Evolutionary conservation across 371 early-diverging fungal species (phyloP).

Genomic region (Rhizopus arrhizus): DNA sequence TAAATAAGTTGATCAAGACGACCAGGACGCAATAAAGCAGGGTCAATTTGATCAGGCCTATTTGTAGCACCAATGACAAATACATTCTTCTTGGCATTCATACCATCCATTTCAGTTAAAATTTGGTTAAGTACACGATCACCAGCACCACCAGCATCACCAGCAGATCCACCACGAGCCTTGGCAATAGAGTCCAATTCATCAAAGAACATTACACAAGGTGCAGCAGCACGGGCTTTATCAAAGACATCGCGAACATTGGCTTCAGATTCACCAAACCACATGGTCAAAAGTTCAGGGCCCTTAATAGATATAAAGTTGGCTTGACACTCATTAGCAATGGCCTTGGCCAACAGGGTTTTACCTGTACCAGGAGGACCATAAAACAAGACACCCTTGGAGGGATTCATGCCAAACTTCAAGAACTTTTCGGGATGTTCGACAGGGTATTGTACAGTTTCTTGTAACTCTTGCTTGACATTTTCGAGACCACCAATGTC

Average conservation of each 20-base stretch:
- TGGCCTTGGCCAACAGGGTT: slow-evolving; percentile 99
- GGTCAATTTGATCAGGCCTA: slow-evolving; percentile 49
- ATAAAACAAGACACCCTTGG: slow-evolving; percentile 99
- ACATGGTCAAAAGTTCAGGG: slow-evolving; percentile 99
- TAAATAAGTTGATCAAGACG: slow-evolving; percentile 99
- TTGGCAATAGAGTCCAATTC: slow-evolving; percentile 99
- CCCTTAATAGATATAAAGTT: slow-evolving; percentile 99
- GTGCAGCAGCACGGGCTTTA: slow-evolving; percentile 99
- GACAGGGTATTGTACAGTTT: slow-evolving; percentile 99
- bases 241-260: slow-evolving; percentile 99
- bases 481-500: slow-evolving; percentile 99
- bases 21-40: slow-evolving; percentile 82
- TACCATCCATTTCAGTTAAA: slow-evolving; percentile 99
- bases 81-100: slow-evolving; percentile 98
- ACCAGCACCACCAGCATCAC: slow-evolving; percentile 96
- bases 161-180: slow-evolving; percentile 86
- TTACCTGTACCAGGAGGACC: slow-evolving; percentile 99
- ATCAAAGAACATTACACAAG: slow-evolving; percentile 99
- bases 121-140: slow-evolving; percentile 99
- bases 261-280: slow-evolving; percentile 99
- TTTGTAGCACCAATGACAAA: slow-evolving; percentile 99
- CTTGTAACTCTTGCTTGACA: slow-evolving; percentile 99
- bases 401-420: slow-evolving; percentile 99
- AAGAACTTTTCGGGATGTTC: slow-evolving; percentile 99
- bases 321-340: slow-evolving; percentile 99